Evolutionary conservation across 352 stramenopile genomes (phyloP).

Genomic region (Phytophthora cryptogea): DNA sequence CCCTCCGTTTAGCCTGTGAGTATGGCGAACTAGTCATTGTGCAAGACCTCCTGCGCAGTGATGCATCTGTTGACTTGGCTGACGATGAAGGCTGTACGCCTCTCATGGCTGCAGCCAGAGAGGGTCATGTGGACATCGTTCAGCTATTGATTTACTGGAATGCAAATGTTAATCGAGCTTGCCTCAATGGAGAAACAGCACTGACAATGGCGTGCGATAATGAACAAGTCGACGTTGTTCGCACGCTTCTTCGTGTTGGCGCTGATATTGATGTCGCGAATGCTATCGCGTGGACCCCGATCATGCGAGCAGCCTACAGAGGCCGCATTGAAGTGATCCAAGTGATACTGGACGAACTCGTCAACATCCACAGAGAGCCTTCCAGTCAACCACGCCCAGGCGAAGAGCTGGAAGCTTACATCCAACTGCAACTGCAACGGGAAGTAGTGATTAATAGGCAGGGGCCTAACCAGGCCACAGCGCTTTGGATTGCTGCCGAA

Average conservation of each 20-base stretch:
- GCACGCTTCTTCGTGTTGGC: conserved; percentile 23
- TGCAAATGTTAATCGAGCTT: conserved; percentile 22
- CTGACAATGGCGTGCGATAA: conserved; percentile 24
- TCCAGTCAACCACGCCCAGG: background rate
- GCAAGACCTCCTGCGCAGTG: conserved; percentile 20
- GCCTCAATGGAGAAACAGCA: conserved; percentile 19
- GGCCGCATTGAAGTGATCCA: conserved; percentile 23
- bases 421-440: conserved; percentile 16
- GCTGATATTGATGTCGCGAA: conserved; percentile 28
- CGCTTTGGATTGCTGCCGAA: conserved; percentile 22
- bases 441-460: conserved; percentile 17
- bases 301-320: conserved; percentile 34
- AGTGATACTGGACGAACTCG: conserved; percentile 22
- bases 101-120: conserved; percentile 30
- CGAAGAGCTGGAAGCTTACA: conserved; percentile 9
- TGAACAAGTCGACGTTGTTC: conserved; percentile 21
- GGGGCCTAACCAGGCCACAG: conserved; percentile 18
- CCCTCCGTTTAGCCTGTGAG: conserved; percentile 26
- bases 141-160: conserved; percentile 23
- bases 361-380: conserved; percentile 17
- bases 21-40: conserved; percentile 19
- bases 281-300: conserved; percentile 27
- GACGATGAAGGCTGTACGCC: conserved; percentile 35
- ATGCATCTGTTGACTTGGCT: conserved; percentile 21
- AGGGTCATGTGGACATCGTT: conserved; percentile 17